These are phyloP conservation scores for Recurvomyces mirabilis DNA, from an alignment of 495 filamentous ascomycete species.

Conservation along the genomic window DNA sequence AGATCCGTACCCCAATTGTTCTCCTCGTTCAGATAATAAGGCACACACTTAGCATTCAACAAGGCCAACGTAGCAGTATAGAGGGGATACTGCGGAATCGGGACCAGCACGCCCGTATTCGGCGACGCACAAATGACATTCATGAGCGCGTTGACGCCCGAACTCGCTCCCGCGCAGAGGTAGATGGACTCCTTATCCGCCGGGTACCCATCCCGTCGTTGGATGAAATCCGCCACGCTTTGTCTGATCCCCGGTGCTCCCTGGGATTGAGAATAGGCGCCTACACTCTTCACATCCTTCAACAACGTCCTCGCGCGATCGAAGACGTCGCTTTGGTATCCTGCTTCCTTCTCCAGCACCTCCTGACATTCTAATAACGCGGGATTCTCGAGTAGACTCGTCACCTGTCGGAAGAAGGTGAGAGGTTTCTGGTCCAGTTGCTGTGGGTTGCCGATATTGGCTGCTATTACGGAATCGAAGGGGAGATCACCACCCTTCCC, in stretches of 20 bases:
- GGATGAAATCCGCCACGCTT: slow-evolving; percentile 84
- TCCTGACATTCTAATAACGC: slow-evolving; percentile 66
- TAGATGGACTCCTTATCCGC: slow-evolving; percentile 70
- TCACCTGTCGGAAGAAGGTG: slow-evolving; percentile 95
- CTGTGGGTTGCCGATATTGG: slow-evolving; percentile 98
- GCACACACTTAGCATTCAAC: slow-evolving; percentile 75
- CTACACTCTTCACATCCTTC: slow-evolving; percentile 75
- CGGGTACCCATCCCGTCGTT: slow-evolving; percentile 78
- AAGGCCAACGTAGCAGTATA: slow-evolving; percentile 90
- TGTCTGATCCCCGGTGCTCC: slow-evolving; percentile 74
- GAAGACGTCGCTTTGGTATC: slow-evolving; percentile 80
- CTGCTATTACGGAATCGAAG: slow-evolving; percentile 82
- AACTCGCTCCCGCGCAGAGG: slow-evolving; percentile 80
- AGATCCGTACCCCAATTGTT: slow-evolving; percentile 81
- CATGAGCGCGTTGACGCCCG: slow-evolving; percentile 84
- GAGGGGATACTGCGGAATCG: slow-evolving; percentile 94
- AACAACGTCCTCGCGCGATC: slow-evolving; percentile 70
- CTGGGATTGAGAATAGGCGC: slow-evolving; percentile 91
- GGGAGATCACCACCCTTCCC: slow-evolving; percentile 54
- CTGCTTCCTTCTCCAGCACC: slow-evolving; percentile 50
- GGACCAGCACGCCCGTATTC: slow-evolving; percentile 78
- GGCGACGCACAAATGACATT: slow-evolving; percentile 73
- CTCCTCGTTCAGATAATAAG: slow-evolving; percentile 82
- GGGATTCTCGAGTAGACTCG: slow-evolving; percentile 89
- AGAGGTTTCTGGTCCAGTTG: slow-evolving; percentile 98